phyloP scores from a whole-genome alignment of 257 asterid genomes.

The Thymus quinquecostatus region DNA sequence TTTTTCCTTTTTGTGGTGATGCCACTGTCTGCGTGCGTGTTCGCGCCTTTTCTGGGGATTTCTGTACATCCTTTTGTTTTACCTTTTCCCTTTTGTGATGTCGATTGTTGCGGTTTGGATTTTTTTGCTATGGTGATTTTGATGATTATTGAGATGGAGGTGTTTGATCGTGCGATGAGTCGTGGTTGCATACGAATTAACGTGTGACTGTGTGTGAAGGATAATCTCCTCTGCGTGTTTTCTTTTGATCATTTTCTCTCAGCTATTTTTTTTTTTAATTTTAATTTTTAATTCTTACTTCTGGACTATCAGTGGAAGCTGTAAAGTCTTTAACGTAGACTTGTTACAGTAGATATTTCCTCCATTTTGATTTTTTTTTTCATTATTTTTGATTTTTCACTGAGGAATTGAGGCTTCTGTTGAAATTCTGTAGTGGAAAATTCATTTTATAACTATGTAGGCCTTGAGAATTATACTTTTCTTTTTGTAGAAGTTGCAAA shows the following conservation, averaged over 20 bases:
- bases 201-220: conserved; percentile 21
- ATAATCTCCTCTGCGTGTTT: neutral
- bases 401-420: conserved; percentile 24
- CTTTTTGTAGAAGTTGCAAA: conserved; percentile 16
- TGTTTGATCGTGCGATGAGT: conserved; percentile 23
- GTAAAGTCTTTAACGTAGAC: neutral
- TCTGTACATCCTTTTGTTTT: no score
- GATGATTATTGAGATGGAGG: conserved; percentile 18
- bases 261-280: neutral
- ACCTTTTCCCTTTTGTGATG: neutral
- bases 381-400: neutral
- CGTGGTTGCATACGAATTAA: conserved; percentile 3
- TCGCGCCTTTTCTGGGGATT: neutral
- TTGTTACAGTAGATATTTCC: conserved; percentile 3
- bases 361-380: neutral
- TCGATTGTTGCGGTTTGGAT: conserved; percentile 17
- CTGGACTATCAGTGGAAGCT: conserved; percentile 5
- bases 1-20: neutral
- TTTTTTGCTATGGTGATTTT: conserved; percentile 9
- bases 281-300: neutral
- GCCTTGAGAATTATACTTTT: conserved; percentile 2
- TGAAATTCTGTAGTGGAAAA: neutral
- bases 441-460: neutral
- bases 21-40: neutral
- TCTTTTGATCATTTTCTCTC: neutral